Conservation (phyloP, 2,329 filamentous ascomycete genomes). For the Celoporthe dispersa region DNA sequence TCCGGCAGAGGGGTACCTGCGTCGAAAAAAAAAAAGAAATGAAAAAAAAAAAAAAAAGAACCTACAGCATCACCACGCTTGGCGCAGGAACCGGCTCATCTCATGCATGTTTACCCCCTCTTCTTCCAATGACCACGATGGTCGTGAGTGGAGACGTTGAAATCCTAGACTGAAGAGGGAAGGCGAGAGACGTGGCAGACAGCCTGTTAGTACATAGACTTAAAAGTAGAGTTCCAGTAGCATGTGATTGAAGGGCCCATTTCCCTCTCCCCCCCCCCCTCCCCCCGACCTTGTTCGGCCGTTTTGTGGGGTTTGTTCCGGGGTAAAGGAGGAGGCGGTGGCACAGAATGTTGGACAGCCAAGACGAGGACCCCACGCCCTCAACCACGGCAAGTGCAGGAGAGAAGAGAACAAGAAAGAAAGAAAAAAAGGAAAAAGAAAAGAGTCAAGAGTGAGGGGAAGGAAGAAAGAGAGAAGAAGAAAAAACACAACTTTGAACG, state of each 20-base stretch:
- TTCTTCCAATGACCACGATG: conserved; percentile 15
- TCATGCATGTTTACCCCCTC: background rate
- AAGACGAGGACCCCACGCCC: background rate
- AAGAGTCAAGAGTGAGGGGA: too few relatives aligned
- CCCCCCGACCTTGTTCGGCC: background rate
- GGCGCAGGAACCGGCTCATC: conserved; percentile 6
- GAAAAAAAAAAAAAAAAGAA: background rate
- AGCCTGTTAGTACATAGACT: background rate
- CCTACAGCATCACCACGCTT: background rate
- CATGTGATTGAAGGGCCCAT: background rate
- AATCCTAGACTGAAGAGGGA: conserved; percentile 14
- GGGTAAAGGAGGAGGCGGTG: background rate
- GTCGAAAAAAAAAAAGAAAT: background rate
- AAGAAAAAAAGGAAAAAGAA: background rate
- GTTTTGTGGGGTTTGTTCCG: background rate
- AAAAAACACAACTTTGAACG: background rate
- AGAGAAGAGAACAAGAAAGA: background rate
- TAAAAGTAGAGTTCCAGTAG: background rate
- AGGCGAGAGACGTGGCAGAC: conserved; percentile 10
- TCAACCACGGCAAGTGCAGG: background rate
- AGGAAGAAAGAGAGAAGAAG: background rate
- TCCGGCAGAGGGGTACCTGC: conserved; percentile 21
- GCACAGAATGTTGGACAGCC: background rate
- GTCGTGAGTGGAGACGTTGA: conserved; percentile 11
- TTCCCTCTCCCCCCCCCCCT: background rate